A percentile compares a stretch with the other conserved stretches of the same genome.
phyloP scores from a whole-genome alignment of 345 rosid species.

The Populus davidiana region DNA sequence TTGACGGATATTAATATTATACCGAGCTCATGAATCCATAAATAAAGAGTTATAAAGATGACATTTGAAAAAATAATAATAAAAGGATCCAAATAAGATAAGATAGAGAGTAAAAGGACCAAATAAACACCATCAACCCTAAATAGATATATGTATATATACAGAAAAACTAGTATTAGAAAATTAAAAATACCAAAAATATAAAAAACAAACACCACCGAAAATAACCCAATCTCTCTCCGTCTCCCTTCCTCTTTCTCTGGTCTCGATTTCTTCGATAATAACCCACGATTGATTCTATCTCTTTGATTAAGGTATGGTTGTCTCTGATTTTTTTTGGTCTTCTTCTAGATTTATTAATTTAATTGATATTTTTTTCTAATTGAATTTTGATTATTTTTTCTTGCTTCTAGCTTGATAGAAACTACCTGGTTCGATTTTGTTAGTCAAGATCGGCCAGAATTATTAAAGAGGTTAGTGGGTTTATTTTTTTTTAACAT shows the following conservation, averaged over 20 bases:
- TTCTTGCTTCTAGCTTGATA: background rate
- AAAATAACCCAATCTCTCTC: background rate
- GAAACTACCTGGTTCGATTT: background rate
- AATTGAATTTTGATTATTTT: background rate
- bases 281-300: background rate
- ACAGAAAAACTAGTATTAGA: background rate
- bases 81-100: background rate
- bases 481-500: background rate
- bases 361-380: background rate
- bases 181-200: background rate
- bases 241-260: background rate
- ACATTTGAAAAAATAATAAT: background rate
- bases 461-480: background rate
- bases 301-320: background rate
- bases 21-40: too few species aligned
- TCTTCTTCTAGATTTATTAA: background rate
- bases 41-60: background rate
- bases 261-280: constrained; percentile 1
- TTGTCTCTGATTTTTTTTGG: background rate
- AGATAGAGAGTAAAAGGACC: background rate
- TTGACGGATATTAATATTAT: too few species aligned
- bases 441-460: background rate
- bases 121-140: background rate
- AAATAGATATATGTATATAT: background rate
- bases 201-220: background rate